Evolutionary conservation across 306 rosid genomes (phyloP).

Genomic region (Vigna angularis): DNA sequence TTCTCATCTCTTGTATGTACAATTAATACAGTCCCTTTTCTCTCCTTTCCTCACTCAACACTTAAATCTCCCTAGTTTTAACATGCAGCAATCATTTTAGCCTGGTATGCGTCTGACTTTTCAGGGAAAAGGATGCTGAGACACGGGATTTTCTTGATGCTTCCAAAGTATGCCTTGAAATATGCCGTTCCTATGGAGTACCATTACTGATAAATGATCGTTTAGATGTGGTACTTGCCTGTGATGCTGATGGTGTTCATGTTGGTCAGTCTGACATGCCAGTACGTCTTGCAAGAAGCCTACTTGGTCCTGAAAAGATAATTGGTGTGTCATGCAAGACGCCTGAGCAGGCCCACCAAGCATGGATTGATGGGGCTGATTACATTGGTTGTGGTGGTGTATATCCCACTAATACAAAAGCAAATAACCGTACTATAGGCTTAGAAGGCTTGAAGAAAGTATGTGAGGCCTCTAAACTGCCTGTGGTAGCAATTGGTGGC

Average conservation of each 20-base stretch:
- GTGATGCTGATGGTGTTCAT: constrained; percentile 95
- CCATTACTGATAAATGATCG: constrained; percentile 89
- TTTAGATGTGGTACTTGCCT: constrained; percentile 83
- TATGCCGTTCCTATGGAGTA: constrained; percentile 75
- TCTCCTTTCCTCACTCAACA: neutral
- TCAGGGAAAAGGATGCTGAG: constrained; percentile 87
- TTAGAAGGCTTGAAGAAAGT: constrained; percentile 74
- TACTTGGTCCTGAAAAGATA: constrained; percentile 85
- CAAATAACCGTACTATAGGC: constrained; percentile 74
- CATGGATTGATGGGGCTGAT: constrained; percentile 86
- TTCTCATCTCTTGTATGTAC: neutral
- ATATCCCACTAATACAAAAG: constrained; percentile 83
- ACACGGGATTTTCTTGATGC: constrained; percentile 76
- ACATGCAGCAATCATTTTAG: neutral
- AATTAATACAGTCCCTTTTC: neutral
- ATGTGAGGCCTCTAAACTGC: constrained; percentile 75
- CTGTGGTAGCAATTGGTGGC: constrained; percentile 96
- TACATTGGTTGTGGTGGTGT: constrained; percentile 94
- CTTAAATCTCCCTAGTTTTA: neutral
- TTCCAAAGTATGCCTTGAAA: constrained; percentile 75
- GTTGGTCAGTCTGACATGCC: constrained; percentile 97
- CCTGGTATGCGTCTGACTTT: constrained; percentile 27
- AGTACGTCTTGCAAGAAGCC: constrained; percentile 59
- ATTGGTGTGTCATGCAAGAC: constrained; percentile 97
- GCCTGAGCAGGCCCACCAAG: constrained; percentile 79